Evolutionary conservation across 352 stramenopile species (phyloP).

Genomic region (Aphanomyces cochlioides): DNA sequence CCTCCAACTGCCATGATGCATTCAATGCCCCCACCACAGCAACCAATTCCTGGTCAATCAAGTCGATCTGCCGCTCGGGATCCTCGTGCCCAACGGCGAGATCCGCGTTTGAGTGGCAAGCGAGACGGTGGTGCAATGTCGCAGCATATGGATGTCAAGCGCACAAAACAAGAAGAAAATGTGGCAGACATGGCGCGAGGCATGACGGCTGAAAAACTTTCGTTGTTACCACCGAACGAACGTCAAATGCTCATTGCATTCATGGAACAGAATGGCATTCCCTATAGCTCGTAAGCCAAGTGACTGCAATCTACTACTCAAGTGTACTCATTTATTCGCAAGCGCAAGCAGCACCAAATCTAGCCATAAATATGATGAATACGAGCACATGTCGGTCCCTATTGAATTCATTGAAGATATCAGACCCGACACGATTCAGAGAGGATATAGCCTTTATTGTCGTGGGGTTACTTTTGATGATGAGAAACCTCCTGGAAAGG

Average conservation of each 20-base stretch:
- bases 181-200: constrained; percentile 69
- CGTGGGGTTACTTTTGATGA: no score
- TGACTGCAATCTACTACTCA: no score
- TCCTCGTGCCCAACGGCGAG: constrained; percentile 2
- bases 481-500: no score
- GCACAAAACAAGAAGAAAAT: constrained; percentile 34
- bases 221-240: constrained; percentile 73
- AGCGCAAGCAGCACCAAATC: no score
- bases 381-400: no score
- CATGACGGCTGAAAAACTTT: constrained; percentile 79
- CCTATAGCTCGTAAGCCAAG: constrained; percentile 24
- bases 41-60: not conserved
- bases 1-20: constrained; percentile 9
- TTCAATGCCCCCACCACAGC: not conserved
- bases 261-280: constrained; percentile 81
- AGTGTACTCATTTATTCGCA: no score
- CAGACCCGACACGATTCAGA: no score
- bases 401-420: no score
- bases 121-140: not conserved
- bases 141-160: constrained; percentile 1
- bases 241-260: constrained; percentile 70
- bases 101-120: constrained; percentile 17
- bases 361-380: no score
- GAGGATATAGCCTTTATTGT: no score
- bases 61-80: not conserved